Percentiles rank a stretch among this genome's conserved stretches.
phyloP scores from a whole-genome alignment of 2,329 filamentous ascomycete genomes.

The Ophiostoma himal-ulmi region DNA sequence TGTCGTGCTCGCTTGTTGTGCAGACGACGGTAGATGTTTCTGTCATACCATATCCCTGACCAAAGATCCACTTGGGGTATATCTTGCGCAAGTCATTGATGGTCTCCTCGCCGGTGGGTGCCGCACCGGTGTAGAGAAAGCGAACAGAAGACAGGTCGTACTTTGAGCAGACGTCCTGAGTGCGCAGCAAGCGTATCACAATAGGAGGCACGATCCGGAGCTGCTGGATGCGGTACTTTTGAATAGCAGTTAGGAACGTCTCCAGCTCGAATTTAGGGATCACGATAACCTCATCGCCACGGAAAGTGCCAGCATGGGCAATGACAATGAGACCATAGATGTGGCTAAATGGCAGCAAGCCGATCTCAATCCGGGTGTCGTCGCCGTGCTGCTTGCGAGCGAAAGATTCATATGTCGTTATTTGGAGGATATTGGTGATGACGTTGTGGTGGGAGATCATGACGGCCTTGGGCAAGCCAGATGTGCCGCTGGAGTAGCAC shows the following conservation, averaged over 20 bases:
- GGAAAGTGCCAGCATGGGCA: slow-evolving; percentile 57
- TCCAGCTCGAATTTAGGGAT: slow-evolving; percentile 68
- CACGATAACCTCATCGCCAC: slow-evolving; percentile 66
- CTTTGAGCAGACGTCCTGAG: slow-evolving; percentile 52
- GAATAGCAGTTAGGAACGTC: slow-evolving; percentile 55
- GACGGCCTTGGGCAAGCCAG: slow-evolving; percentile 69
- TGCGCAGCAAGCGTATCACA: slow-evolving; percentile 68
- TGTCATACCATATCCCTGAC: slow-evolving; percentile 73
- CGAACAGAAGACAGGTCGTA: slow-evolving; percentile 67
- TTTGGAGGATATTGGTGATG: slow-evolving; percentile 65
- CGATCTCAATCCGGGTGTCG: slow-evolving; percentile 44
- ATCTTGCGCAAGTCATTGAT: slow-evolving; percentile 55
- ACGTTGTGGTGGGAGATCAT: slow-evolving; percentile 72
- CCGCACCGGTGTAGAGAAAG: slow-evolving; percentile 66
- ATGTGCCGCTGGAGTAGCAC: slow-evolving; percentile 66
- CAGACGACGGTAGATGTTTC: slow-evolving; percentile 69
- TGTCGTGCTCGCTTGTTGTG: slow-evolving; percentile 54
- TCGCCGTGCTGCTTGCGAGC: slow-evolving; percentile 30
- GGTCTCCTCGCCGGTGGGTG: slow-evolving; percentile 69
- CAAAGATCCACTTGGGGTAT: slow-evolving; percentile 58
- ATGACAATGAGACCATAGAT: slow-evolving; percentile 72
- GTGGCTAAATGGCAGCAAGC: slow-evolving; percentile 68
- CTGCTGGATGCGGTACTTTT: slow-evolving; percentile 59
- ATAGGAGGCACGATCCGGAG: slow-evolving; percentile 72
- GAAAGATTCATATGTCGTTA: slow-evolving; percentile 40